phyloP scores from a whole-genome alignment of 2,329 filamentous ascomycete species.

The Exophiala lecanii-corni region DNA sequence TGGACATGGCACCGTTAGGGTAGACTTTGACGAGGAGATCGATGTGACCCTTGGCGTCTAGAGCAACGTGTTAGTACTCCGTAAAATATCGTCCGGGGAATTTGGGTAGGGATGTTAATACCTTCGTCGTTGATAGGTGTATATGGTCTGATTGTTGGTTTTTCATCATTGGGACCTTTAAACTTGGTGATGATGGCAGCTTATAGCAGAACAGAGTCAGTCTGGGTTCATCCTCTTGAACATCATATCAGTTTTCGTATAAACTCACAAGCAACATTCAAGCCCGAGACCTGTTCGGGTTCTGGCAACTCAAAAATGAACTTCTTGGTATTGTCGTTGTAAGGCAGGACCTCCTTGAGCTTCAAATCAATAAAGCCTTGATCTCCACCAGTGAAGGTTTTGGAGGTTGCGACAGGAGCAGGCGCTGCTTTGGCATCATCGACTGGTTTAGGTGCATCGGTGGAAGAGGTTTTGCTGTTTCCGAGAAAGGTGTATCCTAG shows the following conservation, averaged over 20 bases:
- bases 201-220: no score
- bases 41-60: constrained; percentile 71
- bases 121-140: constrained; percentile 84
- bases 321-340: constrained; percentile 95
- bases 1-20: constrained; percentile 84
- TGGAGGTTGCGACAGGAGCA: constrained; percentile 21
- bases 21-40: constrained; percentile 93
- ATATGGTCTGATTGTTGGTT: constrained; percentile 86
- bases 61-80: background rate
- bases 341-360: constrained; percentile 68
- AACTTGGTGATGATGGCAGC: constrained; percentile 84
- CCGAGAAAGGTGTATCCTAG: constrained; percentile 46
- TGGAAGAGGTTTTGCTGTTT: constrained; percentile 30
- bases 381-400: constrained; percentile 73
- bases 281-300: constrained; percentile 75
- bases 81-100: constrained; percentile 8
- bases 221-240: constrained; percentile 3
- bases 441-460: constrained; percentile 25
- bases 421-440: constrained; percentile 11
- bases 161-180: constrained; percentile 75
- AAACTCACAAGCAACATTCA: constrained; percentile 66
- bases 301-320: constrained; percentile 85
- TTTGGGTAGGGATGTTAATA: constrained; percentile 31
- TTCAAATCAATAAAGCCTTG: constrained; percentile 83
- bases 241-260: no score